phyloP scores from a whole-genome alignment of 192 early-diverging fungal genomes.

The Coemansia sp. region DNA sequence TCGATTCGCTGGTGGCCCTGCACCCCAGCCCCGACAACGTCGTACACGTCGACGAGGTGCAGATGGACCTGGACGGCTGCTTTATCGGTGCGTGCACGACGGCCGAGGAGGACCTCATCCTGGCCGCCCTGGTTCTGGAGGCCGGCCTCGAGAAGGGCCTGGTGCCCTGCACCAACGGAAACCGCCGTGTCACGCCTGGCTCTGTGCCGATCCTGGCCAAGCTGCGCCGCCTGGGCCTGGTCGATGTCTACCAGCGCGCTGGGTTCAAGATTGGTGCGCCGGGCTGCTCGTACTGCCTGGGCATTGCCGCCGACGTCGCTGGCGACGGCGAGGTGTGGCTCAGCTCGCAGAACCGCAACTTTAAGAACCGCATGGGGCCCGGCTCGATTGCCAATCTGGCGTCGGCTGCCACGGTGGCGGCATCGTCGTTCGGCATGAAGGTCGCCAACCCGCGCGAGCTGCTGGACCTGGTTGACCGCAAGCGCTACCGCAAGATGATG shows the following conservation, averaged over 20 bases:
- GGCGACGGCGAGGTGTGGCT: conserved; percentile 77
- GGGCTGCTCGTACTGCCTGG: conserved; percentile 78
- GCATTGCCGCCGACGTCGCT: conserved; percentile 70
- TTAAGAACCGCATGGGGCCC: conserved; percentile 79
- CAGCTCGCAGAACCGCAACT: conserved; percentile 80
- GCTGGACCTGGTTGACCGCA: conserved; percentile 58
- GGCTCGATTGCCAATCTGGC: conserved; percentile 73
- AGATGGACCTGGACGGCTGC: conserved; percentile 68
- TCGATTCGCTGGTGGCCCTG: conserved; percentile 63
- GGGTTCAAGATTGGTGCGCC: conserved; percentile 70
- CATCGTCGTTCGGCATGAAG: conserved; percentile 70
- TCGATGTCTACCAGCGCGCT: conserved; percentile 69
- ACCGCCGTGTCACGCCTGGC: conserved; percentile 70
- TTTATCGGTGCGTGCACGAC: conserved; percentile 82
- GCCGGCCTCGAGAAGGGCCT: conserved; percentile 67
- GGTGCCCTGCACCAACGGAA: conserved; percentile 54
- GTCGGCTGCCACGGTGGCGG: conserved; percentile 73
- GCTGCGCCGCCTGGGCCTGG: conserved; percentile 65
- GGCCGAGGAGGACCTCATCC: conserved; percentile 75
- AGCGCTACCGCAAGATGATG: conserved; percentile 57
- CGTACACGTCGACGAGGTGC: conserved; percentile 54
- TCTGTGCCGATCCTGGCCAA: conserved; percentile 73
- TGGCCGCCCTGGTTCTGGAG: conserved; percentile 68
- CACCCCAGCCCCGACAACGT: conserved; percentile 76
- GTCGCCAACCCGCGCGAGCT: conserved; percentile 63